Evolutionary conservation across 768 basidiomycete genomes (phyloP), one percentile per base, ranked within the genome.

Genomic region (Steccherinum ochraceum): DNA sequence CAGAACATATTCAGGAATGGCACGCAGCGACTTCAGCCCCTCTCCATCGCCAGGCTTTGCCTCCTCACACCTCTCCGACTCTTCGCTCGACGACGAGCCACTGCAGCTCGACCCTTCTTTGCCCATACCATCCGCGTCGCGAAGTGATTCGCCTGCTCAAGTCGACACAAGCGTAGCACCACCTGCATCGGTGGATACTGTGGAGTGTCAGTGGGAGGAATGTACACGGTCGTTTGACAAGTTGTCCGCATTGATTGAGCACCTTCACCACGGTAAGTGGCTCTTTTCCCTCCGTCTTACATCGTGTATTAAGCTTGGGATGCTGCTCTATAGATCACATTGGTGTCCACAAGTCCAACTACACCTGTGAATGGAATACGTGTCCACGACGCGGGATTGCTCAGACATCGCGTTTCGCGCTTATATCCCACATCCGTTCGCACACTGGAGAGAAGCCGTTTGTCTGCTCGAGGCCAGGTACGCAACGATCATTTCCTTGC

Each of bases 371-470:
- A 73, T 97, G 93, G 93, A 69, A 79, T 18, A 83, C 82, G 3
- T 97, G 93, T 68, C 71, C 72, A 18, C 79, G 93, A 16, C 76
- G 85, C 48, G 90, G 92, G 3, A 74, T 93, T 46, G 77, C 86
- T 1, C 93, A 96, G 64, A 89, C 89, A 0, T 91, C 89, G 3
- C 80, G 91, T 21, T 95, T 93, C 57, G 90, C 93, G 4, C 79
- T 97, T 44, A 83, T 93, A 51, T 89, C 90, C 3, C 93, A 97
- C 64, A 80, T 93, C 45, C 81, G 93, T 25, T 89, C 87, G 11
- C 93, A 97, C 64, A 95, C 93, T 0, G 93, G 93, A 48, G 93
- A 97, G 68, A 93, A 93, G 61, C 93, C 93, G 0, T 96, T 93
- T 62, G 83, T 78, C 20, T 97, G 93, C 63, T 68, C 81, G 11